These are phyloP conservation scores for Chlorella sp. DNA, from an alignment of 139 green algal species.

Conservation along the genomic window DNA sequence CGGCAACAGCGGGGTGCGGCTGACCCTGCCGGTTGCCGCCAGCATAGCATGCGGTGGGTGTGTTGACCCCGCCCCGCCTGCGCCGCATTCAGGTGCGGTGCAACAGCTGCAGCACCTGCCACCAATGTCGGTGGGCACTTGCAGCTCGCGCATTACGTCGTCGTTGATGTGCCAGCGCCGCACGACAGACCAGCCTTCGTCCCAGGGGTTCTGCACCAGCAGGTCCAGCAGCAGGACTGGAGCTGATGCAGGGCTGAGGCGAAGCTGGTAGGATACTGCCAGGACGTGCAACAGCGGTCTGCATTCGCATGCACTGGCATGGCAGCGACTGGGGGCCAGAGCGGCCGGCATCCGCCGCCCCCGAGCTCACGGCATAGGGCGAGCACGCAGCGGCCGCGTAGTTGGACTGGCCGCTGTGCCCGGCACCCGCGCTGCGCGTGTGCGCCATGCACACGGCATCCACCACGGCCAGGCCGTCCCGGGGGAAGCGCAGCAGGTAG, in stretches of 20 bases:
- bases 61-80: too few species aligned
- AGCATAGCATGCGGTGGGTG: too few species aligned
- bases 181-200: neutral
- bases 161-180: neutral
- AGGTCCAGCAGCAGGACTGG: neutral
- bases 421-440: neutral
- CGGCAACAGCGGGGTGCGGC: too few species aligned
- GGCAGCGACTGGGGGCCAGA: neutral
- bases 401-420: neutral
- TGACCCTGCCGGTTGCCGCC: too few species aligned
- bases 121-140: neutral
- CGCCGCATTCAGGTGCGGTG: too few species aligned
- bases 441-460: constrained; percentile 25
- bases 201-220: neutral
- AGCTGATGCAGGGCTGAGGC: neutral
- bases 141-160: neutral
- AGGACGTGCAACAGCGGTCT: neutral
- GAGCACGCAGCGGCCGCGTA: neutral
- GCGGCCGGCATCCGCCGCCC: neutral
- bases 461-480: constrained; percentile 1
- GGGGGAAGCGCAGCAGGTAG: neutral
- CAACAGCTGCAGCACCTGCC: too few species aligned
- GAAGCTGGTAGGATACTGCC: neutral
- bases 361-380: neutral
- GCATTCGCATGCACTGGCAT: neutral